A percentile compares a stretch with the other conserved stretches of the same genome.
phyloP scores from a whole-genome alignment of 192 early-diverging fungal genomes.

The Funneliformis mosseae region DNA sequence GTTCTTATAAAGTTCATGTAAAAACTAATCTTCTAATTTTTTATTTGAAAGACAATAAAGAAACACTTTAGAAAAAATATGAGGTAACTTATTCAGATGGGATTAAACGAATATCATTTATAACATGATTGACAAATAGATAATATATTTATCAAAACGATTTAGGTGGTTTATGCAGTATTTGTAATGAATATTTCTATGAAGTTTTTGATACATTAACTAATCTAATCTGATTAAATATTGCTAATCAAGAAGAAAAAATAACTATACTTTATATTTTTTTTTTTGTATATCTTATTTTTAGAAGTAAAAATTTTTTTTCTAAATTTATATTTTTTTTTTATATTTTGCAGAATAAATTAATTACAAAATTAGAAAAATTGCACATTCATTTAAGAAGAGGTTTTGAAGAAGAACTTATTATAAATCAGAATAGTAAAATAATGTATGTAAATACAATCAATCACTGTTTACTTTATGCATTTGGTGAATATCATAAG shows the following conservation, averaged over 20 bases:
- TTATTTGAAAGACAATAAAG: constrained; percentile 9
- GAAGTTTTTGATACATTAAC: neutral
- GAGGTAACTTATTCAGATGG: constrained; percentile 2
- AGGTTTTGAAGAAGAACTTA: neutral
- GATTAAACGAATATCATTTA: neutral
- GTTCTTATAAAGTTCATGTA: neutral
- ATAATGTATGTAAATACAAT: neutral
- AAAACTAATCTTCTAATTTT: neutral
- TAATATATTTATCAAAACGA: neutral
- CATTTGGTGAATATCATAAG: neutral
- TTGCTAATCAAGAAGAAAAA: neutral
- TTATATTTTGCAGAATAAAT: neutral
- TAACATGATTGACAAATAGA: neutral
- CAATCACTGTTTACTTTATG: neutral
- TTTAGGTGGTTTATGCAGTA: neutral
- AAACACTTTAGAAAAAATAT: constrained; percentile 12
- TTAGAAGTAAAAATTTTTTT: neutral
- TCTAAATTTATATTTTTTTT: neutral
- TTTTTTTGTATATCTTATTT: neutral
- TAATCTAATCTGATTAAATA: constrained; percentile 2
- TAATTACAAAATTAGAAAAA: neutral
- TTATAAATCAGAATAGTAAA: neutral
- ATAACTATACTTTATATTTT: neutral
- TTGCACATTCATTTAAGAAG: neutral
- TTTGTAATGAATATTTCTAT: constrained; percentile 12